Evolutionary conservation across 768 basidiomycete species (phyloP), one percentile per base, ranked within the genome.

Genomic region (Boletus patriciae): DNA sequence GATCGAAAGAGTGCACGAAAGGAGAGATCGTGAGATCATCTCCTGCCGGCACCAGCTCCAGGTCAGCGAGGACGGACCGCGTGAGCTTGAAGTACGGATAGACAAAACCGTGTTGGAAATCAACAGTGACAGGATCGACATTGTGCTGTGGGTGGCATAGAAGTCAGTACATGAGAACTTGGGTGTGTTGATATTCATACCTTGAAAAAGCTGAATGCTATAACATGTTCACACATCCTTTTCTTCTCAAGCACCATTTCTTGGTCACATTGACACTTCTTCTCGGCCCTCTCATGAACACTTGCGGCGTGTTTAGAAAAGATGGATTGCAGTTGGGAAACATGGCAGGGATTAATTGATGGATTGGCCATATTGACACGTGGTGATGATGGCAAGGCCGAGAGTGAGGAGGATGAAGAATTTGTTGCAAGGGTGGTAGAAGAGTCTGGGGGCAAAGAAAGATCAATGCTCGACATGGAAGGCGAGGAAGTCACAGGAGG

Each of bases 1-100:
- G 42, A 25, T 52, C 4, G 4, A 52, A 52, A 6, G 25, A 45
- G 8, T 43, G 51, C 10, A 52, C 6, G 33, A 12, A 10, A 34
- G 8, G 31, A n/a, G n/a, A n/a, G n/a, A n/a, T n/a, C n/a, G n/a
- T n/a, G n/a, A n/a, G n/a, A n/a, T n/a, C 31, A 31, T 31, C 31
- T 7, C 10, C 31, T 9, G 4, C 8, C 2, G 31, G 9, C 6
- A 27, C 5, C 1, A 53, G 44, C 18, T 53, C 27, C 0, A 53
- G 52, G 7, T 53, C 36, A 4, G 9, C 0, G 10, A 53, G 36
- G 2, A 53, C 7, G 0, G 36, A 0, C 0, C 3, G 8, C 0
- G n/a, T 53, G 9, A 53, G 44, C 4, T 46, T 53, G 36, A 53
- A 53, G 36, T 33, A 53, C 1, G 36, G 52, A 4, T 46, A 53